Evolutionary conservation across 805 yeast genomes (phyloP).

Genomic region (Maudiozyma saulgeensis): DNA sequence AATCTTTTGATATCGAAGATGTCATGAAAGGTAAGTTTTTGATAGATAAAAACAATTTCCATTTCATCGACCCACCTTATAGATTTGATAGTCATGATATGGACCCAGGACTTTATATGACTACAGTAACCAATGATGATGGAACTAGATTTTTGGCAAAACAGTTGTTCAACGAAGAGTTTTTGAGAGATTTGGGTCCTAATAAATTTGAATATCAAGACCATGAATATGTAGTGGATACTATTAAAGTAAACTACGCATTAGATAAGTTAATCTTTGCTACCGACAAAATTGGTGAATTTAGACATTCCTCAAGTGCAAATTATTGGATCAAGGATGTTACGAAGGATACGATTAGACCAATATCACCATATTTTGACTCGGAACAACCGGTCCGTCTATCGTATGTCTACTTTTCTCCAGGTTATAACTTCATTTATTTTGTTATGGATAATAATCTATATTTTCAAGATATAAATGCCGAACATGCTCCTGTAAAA

Average conservation of each 20-base stretch:
- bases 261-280: slow-evolving; percentile 44
- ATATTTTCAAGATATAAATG: slow-evolving; percentile 35
- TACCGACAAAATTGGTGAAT: slow-evolving; percentile 42
- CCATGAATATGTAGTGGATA: slow-evolving; percentile 31
- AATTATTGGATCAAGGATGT: slow-evolving; percentile 55
- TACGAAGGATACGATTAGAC: slow-evolving; percentile 26
- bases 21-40: slow-evolving; percentile 22
- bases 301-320: slow-evolving; percentile 62
- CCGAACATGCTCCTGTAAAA: slow-evolving; percentile 6
- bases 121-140: slow-evolving; percentile 10
- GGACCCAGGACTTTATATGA: slow-evolving; percentile 39
- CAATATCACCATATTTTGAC: slow-evolving; percentile 19
- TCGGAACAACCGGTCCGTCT: slow-evolving; percentile 16
- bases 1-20: slow-evolving; percentile 14
- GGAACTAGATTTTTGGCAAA: slow-evolving; percentile 18
- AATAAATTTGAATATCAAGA: slow-evolving; percentile 36
- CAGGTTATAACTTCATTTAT: slow-evolving; percentile 44
- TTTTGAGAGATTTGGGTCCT: slow-evolving; percentile 17
- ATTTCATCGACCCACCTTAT: slow-evolving; percentile 21
- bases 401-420: slow-evolving; percentile 51
- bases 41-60: slow-evolving; percentile 14
- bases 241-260: slow-evolving; percentile 36
- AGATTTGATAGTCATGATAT: slow-evolving; percentile 14
- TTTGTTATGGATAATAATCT: slow-evolving; percentile 50
- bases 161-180: slow-evolving; percentile 24